phyloP scores from a whole-genome alignment of 2,329 filamentous ascomycete genomes.

The Hymenoscyphus repandus region DNA sequence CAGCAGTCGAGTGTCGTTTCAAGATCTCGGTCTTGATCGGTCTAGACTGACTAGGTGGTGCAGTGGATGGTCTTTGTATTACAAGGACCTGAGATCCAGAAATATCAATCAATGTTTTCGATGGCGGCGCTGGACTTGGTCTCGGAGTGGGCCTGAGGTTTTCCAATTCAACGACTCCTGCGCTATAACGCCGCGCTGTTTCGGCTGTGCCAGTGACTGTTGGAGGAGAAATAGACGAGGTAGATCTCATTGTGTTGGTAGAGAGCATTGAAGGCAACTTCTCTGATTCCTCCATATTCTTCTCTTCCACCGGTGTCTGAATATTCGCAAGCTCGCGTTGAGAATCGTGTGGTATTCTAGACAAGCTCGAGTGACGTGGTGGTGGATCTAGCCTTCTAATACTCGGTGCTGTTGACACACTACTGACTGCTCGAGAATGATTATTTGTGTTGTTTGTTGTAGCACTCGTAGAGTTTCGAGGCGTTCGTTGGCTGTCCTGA shows the following conservation, averaged over 20 bases:
- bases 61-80: not conserved
- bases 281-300: not conserved
- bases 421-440: constrained; percentile 16
- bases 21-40: not conserved
- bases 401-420: constrained; percentile 18
- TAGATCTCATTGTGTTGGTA: not conserved
- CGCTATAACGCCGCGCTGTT: constrained; percentile 9
- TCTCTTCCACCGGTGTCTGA: constrained; percentile 4
- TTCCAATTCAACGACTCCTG: constrained; percentile 5
- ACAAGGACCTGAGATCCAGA: not conserved
- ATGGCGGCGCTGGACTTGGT: not conserved
- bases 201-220: constrained; percentile 7
- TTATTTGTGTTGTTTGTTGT: constrained; percentile 14
- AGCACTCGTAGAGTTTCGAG: constrained; percentile 20
- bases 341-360: constrained; percentile 5
- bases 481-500: constrained; percentile 11
- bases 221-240: constrained; percentile 2
- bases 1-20: not conserved
- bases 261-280: not conserved
- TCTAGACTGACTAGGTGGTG: not conserved
- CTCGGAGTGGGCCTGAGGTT: not conserved
- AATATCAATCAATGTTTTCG: not conserved
- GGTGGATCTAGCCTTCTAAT: constrained; percentile 12
- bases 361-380: constrained; percentile 16
- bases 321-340: constrained; percentile 10